Percentiles rank a stretch among this genome's conserved stretches.
Conservation (phyloP, 257 asterid genomes). For the Mentha longifolia region DNA sequence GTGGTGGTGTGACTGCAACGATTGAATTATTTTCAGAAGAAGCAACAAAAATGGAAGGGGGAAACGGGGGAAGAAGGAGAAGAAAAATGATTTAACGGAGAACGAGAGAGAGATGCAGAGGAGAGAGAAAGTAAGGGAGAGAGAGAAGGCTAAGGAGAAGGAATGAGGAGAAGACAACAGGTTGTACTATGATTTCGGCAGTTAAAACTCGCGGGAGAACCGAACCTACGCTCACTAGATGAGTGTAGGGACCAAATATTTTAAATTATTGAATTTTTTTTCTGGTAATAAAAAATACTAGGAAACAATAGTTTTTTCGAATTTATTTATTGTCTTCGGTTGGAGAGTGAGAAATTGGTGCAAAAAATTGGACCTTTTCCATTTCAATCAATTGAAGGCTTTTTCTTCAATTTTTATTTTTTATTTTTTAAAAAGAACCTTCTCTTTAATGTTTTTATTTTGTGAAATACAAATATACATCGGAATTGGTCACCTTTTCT, state of each 20-base stretch:
- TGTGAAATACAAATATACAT: too few species aligned
- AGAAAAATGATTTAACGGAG: constrained; percentile 13
- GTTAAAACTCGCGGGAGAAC: constrained; percentile 74
- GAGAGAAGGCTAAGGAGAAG: constrained; percentile 36
- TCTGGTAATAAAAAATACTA: too few species aligned
- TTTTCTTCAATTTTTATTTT: too few species aligned
- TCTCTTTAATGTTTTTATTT: too few species aligned
- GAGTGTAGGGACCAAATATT: constrained; percentile 26
- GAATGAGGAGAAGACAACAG: constrained; percentile 42
- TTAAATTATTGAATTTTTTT: background rate
- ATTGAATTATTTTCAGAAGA: background rate
- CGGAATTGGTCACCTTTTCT: too few species aligned
- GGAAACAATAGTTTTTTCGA: too few species aligned
- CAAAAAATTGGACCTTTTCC: too few species aligned
- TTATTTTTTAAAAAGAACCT: too few species aligned
- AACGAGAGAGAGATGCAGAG: background rate
- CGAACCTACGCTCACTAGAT: constrained; percentile 41
- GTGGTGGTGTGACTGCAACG: constrained; percentile 1
- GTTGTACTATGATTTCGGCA: constrained; percentile 63
- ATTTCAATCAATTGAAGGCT: too few species aligned
- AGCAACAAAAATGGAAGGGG: constrained; percentile 12
- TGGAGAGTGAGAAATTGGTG: too few species aligned
- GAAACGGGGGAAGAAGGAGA: constrained; percentile 25
- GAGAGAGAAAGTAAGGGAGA: constrained; percentile 19
- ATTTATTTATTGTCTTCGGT: too few species aligned